These are phyloP conservation scores for Carex kokanica DNA, from an alignment of 176 grass and related monocot species.

Conservation along the genomic window DNA sequence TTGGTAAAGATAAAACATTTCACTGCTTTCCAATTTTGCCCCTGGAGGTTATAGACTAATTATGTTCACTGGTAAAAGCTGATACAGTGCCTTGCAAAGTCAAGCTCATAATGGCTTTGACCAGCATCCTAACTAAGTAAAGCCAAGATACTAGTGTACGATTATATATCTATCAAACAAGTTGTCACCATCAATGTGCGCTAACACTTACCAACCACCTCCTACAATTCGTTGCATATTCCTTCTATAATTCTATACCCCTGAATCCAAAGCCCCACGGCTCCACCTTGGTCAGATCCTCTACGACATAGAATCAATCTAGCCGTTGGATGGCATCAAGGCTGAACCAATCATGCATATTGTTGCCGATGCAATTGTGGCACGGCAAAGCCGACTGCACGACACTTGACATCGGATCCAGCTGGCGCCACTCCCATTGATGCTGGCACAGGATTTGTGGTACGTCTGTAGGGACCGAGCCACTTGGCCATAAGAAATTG, in stretches of 20 bases:
- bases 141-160: not conserved
- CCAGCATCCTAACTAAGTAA: not conserved
- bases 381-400: constrained; percentile 26
- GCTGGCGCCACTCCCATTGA: not conserved
- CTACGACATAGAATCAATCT: not conserved
- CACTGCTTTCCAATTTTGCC: not conserved
- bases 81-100: not conserved
- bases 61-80: not conserved
- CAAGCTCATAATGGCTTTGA: not conserved
- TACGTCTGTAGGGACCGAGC: constrained; percentile 54
- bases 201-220: not conserved
- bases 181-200: not conserved
- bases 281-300: not conserved
- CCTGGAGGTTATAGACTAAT: not conserved
- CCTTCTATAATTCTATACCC: constrained; percentile 2
- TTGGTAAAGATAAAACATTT: not conserved
- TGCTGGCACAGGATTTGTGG: constrained; percentile 27
- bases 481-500: constrained; percentile 56
- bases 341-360: too few species aligned
- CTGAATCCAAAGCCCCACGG: not conserved
- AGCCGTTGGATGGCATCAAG: not conserved
- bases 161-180: constrained; percentile 8
- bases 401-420: constrained; percentile 16
- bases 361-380: not conserved
- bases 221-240: constrained; percentile 22